Base-by-base conservation (phyloP, 371 early-diverging fungal genomes). In the Lichtheimia corymbifera region DNA sequence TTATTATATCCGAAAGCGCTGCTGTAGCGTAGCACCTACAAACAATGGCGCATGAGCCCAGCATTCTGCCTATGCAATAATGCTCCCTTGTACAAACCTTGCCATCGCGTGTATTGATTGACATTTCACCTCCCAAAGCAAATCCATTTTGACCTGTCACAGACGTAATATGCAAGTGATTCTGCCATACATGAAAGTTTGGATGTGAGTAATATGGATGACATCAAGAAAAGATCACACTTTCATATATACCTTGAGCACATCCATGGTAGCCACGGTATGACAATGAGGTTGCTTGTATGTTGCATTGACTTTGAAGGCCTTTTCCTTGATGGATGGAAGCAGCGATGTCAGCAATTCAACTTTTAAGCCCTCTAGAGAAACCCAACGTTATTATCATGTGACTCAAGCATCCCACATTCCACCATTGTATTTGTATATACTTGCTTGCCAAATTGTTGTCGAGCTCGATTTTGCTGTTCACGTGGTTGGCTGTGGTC, bases 401-500 rank as follows among this genome's bases (percentile, higher is more conserved):
- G 7, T 17, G 5, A 5, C n/a, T 17, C 17, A 5, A 4, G 6
- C 18, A 15, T 43, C 44, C 18, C 5, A 7, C 18, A 15, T 43
- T 3, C 18, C 5, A 7, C 47, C 13, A 51, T 30, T 24, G 17
- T 20, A n/a, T 55, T 13, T n/a, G 15, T 25, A 22, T 22, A 22
- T 22, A 69, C 76, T 79, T 72, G 83, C 91, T 91, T 75, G 95
- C 93, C 53, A 97, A 79, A 78, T 90, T 87, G 88, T 98, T 94
- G 71, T 88, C 88, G 22, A 95, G 86, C 83, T 97, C 98, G 63
- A 96, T 82, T 83, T 95, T 89, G 70, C 89, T 89, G 70, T 91
- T 91, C 55, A 97, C 80, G 61, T 92, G 85, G 86, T 96, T 96
- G 75, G 83, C 81, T 66, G 96, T 94, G 74, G 92, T 94, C 96